Percentiles rank a stretch among this genome's conserved stretches.
These are phyloP conservation scores for Moesziomyces globuligerus DNA, from an alignment of 1,284 basidiomycete genomes.

Conservation along the genomic window DNA sequence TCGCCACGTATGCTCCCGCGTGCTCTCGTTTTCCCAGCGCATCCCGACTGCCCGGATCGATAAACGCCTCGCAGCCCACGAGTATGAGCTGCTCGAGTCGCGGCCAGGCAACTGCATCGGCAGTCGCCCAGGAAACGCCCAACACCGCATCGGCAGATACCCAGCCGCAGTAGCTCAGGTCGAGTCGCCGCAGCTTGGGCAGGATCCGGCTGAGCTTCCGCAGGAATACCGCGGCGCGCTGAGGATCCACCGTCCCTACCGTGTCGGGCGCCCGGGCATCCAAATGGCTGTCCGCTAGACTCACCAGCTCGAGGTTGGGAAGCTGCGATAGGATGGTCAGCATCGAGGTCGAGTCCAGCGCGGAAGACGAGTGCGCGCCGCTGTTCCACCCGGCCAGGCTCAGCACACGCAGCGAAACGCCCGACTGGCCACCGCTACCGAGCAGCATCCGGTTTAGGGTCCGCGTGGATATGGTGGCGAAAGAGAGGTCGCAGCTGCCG, in stretches of 20 bases:
- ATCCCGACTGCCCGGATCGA: conserved; percentile 2
- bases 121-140: conserved; percentile 20
- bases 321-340: conserved; percentile 15
- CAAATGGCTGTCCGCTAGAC: conserved; percentile 25
- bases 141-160: conserved; percentile 22
- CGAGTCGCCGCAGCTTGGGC: conserved; percentile 25
- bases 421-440: neutral
- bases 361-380: neutral
- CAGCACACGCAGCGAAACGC: conserved; percentile 24
- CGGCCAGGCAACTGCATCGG: conserved; percentile 14
- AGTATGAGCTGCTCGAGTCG: conserved; percentile 19
- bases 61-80: conserved; percentile 13
- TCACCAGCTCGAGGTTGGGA: conserved; percentile 33
- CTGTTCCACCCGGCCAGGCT: conserved; percentile 33
- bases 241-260: neutral
- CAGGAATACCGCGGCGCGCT: conserved; percentile 22
- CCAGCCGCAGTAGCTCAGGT: conserved; percentile 44
- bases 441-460: conserved; percentile 11
- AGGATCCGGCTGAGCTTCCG: conserved; percentile 29
- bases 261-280: neutral
- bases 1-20: conserved; percentile 7
- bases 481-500: conserved; percentile 49
- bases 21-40: neutral
- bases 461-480: conserved; percentile 12
- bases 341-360: conserved; percentile 12